phyloP scores from a whole-genome alignment of 2,329 filamentous ascomycete species.

The Cladosporium sp. region DNA sequence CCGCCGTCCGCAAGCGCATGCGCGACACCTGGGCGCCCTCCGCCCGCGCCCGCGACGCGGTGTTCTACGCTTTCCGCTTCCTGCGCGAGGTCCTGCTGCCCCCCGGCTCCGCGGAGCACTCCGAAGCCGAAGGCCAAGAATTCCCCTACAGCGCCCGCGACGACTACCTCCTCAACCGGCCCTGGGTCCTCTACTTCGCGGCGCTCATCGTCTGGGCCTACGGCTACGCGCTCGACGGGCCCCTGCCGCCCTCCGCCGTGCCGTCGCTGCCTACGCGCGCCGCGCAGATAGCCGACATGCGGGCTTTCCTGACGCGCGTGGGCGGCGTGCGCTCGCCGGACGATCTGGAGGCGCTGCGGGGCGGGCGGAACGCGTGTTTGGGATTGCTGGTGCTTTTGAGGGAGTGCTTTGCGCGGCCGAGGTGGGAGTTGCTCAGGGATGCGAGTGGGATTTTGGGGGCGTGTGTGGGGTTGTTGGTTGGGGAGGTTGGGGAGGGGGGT shows the following conservation, averaged over 20 bases:
- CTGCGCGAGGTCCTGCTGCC: constrained; percentile 75
- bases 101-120: constrained; percentile 34
- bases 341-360: constrained; percentile 64
- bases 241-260: constrained; percentile 37
- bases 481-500: constrained; percentile 12
- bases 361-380: constrained; percentile 70
- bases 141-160: constrained; percentile 71
- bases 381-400: constrained; percentile 75
- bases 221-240: constrained; percentile 81
- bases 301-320: constrained; percentile 65
- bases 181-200: constrained; percentile 94
- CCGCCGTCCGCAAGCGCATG: constrained; percentile 73
- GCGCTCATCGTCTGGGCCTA: constrained; percentile 92
- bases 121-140: constrained; percentile 30
- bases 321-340: constrained; percentile 68
- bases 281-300: constrained; percentile 66
- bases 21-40: constrained; percentile 84
- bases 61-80: constrained; percentile 87
- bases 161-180: constrained; percentile 82
- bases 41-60: constrained; percentile 80
- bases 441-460: constrained; percentile 73
- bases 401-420: constrained; percentile 71
- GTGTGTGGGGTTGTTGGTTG: constrained; percentile 60
- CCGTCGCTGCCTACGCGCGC: constrained; percentile 42
- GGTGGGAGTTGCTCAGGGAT: constrained; percentile 90